phyloP scores from a whole-genome alignment of 2,329 filamentous ascomycete genomes.

The Fonsecaea multimorphosa region DNA sequence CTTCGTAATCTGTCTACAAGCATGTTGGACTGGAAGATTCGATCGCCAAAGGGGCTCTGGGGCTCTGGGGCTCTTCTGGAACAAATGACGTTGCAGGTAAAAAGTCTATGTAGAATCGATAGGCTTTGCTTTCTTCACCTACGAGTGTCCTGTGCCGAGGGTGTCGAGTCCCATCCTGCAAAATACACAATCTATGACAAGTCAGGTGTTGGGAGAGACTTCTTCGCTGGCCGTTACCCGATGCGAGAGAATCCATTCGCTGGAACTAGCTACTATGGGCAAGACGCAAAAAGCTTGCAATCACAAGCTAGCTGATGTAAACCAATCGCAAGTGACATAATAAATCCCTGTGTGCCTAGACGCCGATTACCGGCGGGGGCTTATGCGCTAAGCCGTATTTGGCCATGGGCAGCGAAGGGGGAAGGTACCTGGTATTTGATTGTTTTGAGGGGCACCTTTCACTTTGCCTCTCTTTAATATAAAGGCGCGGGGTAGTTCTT shows the following conservation, averaged over 20 bases:
- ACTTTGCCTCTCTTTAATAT: slow-evolving; percentile 14
- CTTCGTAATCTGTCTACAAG: not conserved
- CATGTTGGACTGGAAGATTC: slow-evolving; percentile 5
- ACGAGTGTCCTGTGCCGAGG: slow-evolving; percentile 11
- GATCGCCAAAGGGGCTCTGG: slow-evolving; percentile 3
- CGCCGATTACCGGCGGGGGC: slow-evolving; percentile 20
- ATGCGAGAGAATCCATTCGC: slow-evolving; percentile 4
- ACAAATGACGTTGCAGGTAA: slow-evolving; percentile 12
- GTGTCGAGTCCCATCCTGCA: slow-evolving; percentile 4
- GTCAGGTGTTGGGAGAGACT: not conserved
- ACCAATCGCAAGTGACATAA: slow-evolving; percentile 2
- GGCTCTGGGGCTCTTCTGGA: slow-evolving; percentile 3
- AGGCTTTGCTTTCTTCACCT: not conserved
- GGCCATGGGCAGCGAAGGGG: slow-evolving; percentile 9
- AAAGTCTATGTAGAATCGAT: slow-evolving; percentile 5
- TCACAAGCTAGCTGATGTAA: not conserved
- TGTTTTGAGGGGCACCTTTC: slow-evolving; percentile 14
- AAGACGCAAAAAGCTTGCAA: not conserved
- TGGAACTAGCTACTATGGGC: not conserved
- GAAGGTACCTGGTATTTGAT: slow-evolving; percentile 10
- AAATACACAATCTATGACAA: not conserved
- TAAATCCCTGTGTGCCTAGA: slow-evolving; percentile 12
- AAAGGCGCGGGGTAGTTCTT: slow-evolving; percentile 19
- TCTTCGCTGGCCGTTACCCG: slow-evolving; percentile 13
- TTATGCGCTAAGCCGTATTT: slow-evolving; percentile 4